Conservation (phyloP, 1,284 basidiomycete species). For the Ceratobasidium sp. region DNA sequence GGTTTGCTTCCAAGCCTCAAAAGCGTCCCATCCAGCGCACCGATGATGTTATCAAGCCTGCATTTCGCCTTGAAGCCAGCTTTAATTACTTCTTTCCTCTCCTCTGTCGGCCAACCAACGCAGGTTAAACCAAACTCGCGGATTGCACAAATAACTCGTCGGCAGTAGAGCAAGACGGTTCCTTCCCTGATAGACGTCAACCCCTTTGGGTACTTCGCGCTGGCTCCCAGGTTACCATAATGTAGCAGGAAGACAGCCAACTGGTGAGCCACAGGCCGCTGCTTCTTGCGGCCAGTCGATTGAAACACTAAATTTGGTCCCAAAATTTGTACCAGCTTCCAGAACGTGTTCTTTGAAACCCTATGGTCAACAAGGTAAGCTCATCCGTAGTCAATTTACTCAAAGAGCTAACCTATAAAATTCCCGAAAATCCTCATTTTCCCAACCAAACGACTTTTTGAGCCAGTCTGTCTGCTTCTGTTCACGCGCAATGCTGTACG, state of each 20-base stretch:
- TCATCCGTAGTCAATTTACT: background rate
- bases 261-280: background rate
- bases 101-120: constrained; percentile 7
- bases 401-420: background rate
- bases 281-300: background rate
- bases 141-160: background rate
- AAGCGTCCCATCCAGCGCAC: background rate
- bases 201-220: background rate
- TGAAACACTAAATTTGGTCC: background rate
- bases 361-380: background rate
- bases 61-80: background rate
- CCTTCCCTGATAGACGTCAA: constrained; percentile 20
- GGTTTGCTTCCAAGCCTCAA: background rate
- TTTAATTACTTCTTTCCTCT: background rate
- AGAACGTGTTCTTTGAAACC: background rate
- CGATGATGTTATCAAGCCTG: background rate
- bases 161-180: constrained; percentile 6
- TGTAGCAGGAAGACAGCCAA: constrained; percentile 5
- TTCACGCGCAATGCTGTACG: background rate
- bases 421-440: background rate
- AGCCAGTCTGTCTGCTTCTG: background rate
- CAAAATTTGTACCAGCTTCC: background rate
- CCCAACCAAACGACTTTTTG: background rate
- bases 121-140: background rate
- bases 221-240: background rate